A percentile compares a stretch with the other conserved stretches of the same genome.
phyloP scores from a whole-genome alignment of 305 asterid genomes.

The Solanum aculeatissimum region DNA sequence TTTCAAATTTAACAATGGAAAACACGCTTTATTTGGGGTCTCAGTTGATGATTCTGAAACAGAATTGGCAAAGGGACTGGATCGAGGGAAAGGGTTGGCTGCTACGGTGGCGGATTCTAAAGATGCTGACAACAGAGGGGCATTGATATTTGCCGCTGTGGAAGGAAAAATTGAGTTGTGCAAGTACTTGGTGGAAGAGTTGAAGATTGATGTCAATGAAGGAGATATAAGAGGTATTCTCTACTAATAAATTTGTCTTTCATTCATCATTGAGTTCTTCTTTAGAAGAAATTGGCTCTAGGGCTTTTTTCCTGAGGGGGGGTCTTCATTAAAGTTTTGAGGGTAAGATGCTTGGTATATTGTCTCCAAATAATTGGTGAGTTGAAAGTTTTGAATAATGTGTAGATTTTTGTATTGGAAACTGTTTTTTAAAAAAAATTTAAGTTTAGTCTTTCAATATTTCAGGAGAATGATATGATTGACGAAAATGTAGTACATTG shows the following conservation, averaged over 20 bases:
- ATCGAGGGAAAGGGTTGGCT: conserved; percentile 64
- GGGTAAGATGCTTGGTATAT: not conserved
- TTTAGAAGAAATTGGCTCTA: not conserved
- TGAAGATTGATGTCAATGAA: conserved; percentile 62
- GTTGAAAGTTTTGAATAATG: not conserved
- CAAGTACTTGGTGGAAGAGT: conserved; percentile 78
- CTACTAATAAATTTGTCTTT: not conserved
- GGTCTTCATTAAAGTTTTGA: not conserved
- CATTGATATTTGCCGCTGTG: conserved; percentile 81
- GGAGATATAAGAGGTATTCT: conserved; percentile 73
- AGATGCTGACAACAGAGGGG: conserved; percentile 93
- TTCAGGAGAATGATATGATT: not conserved
- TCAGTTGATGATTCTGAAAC: not conserved
- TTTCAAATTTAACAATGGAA: not conserved
- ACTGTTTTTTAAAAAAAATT: not conserved
- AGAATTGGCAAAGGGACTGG: conserved; percentile 63
- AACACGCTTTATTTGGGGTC: not conserved
- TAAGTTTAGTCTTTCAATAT: not conserved
- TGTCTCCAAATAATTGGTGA: not conserved
- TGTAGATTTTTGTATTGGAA: not conserved
- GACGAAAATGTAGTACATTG: not conserved
- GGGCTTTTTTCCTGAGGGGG: not conserved
- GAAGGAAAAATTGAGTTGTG: conserved; percentile 83
- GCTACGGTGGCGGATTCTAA: conserved; percentile 53
- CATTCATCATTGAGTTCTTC: not conserved